Base-by-base conservation (phyloP, 768 basidiomycete genomes). In the Imleria badia region DNA sequence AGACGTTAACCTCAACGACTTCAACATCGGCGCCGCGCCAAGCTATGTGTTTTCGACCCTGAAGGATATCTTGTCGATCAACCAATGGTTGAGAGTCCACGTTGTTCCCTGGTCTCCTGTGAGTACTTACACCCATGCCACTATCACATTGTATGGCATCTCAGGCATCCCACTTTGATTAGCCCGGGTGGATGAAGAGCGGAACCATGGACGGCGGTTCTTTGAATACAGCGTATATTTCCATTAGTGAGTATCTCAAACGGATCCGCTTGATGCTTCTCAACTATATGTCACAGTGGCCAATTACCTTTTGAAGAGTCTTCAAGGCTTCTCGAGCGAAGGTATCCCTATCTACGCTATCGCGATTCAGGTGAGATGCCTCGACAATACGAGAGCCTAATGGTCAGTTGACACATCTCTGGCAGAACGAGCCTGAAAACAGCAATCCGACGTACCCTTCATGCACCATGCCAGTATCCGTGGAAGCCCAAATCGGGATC, bases 131-230 rank as follows among this genome's bases (percentile, higher is more conserved):
- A 35, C 10, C 19, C 11, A 6, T n/a, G 30, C 2, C n/a, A 22
- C 14, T 15, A 15, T 23, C 2, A 33, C 17, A 17, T 33, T n/a
- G 10, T 33, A 6, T 7, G 30, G 39, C 17, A 54, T 23, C 41
- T 57, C 48, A 55, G 30, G 39, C 17, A 54, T 23, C 41, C 56
- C 48, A 55, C 15, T 5, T 1, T 33, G 22, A 42, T 38, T 52
- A 89, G 87, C 89, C 89, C 11, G 85, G 73, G 5, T 91, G 89
- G 89, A 89, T 89, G 87, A 91, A 91, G 68, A 74, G 72, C 45
- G 82, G 78, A 52, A 80, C 80, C 1, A 88, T 89, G 84, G 75
- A 82, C 26, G 88, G 88, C 2, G 87, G 87, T 31, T 80, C 78
- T 13, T 66, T 90, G 48, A 60, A 76, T 29, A 76, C 81, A 0